Percentiles rank a stretch among this genome's conserved stretches.
Conservation (phyloP, 352 stramenopile genomes). For the Pythium scleroteichum region DNA sequence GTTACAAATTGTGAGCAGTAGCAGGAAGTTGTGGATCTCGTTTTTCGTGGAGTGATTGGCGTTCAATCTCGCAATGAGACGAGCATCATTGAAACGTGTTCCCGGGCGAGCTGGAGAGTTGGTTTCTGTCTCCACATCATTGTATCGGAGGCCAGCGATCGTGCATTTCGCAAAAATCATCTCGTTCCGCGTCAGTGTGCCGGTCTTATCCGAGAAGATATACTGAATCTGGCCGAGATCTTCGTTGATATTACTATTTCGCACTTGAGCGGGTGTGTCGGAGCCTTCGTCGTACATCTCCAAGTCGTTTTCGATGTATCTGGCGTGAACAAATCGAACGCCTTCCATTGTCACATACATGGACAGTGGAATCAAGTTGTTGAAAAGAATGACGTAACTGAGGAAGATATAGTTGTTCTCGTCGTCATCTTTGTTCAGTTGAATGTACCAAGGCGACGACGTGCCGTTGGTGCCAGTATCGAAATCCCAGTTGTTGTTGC, state of each 20-base stretch:
- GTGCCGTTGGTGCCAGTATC: constrained; percentile 33
- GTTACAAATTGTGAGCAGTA: constrained; percentile 87
- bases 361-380: constrained; percentile 86
- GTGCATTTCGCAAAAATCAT: constrained; percentile 93
- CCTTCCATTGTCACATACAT: constrained; percentile 92
- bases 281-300: constrained; percentile 79
- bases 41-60: constrained; percentile 81
- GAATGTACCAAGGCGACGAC: constrained; percentile 75
- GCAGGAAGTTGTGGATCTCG: constrained; percentile 84
- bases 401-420: constrained; percentile 88
- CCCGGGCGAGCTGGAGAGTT: constrained; percentile 46
- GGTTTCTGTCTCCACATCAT: constrained; percentile 73
- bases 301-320: constrained; percentile 85
- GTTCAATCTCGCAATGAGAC: constrained; percentile 71
- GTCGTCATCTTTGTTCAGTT: constrained; percentile 24
- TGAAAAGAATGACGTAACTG: constrained; percentile 90
- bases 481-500: constrained; percentile 86
- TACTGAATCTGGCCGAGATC: constrained; percentile 90
- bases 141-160: constrained; percentile 90
- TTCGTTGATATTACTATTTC: constrained; percentile 89
- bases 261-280: constrained; percentile 78
- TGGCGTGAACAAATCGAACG: constrained; percentile 84
- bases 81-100: constrained; percentile 79
- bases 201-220: constrained; percentile 90
- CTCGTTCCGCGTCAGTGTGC: constrained; percentile 85